Base-by-base conservation (phyloP, 225 moss, liverwort and hornwort species). In the Neckera pumila region DNA sequence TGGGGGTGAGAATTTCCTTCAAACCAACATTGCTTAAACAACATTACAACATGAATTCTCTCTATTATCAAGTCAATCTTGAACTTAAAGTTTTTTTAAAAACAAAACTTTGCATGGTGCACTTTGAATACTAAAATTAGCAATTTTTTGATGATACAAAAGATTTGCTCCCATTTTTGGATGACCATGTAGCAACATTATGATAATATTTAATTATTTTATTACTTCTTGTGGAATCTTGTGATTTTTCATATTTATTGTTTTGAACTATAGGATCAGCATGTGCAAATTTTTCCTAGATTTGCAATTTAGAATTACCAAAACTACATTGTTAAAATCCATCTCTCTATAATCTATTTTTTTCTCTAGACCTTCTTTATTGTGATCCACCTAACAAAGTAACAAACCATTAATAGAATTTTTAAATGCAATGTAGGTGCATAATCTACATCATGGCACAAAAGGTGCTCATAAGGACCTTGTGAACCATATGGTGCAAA, bases 41-140 rank as follows among this genome's bases (percentile, higher is more conserved):
- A 72, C 26, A 43, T 27, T 16, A 72, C 27, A 72, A 72, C 1
- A 27, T 72, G 3, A 5, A 43, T 1, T 9, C 0, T 42, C 3
- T 40, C 2, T 42, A 42, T 15, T 1, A 27, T 70, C 3, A 3
- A 9, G 5, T 9, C 71, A 71, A 71, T 42, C 42, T 1, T 9
- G 16, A 42, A 27, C 47, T 12, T 42, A 3, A 42, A 16, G 4
- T 42, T 27, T 9, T 0, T 6, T 15, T 26, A 3, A 36, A 20
- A 16, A 71, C 16, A 71, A 0, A 10, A 2, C 0, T 25, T 42
- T 9, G 16, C 1, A 43, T 6, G 3, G 6, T 72, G 5, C 6
- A 72, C 27, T 43, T 16, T 43, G 16, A 3, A 27, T 2, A 43
- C 16, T 71, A 71, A 15, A 42, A 42, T 43, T 71, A 43, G 2